phyloP scores from a whole-genome alignment of 345 rosid genomes.

The Linum trigynum region DNA sequence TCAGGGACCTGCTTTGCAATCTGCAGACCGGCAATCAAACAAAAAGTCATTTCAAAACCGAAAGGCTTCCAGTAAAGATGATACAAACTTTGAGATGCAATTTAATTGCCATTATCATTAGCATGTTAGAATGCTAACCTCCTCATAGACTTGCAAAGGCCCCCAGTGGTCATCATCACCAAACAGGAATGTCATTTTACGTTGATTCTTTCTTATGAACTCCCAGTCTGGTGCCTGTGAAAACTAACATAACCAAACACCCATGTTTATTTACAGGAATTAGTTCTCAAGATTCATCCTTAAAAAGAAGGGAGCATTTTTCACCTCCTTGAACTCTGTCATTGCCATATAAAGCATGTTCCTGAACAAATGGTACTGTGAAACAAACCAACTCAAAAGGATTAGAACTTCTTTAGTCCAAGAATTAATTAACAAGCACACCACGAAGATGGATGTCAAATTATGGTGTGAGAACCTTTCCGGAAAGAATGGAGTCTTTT shows the following conservation, averaged over 20 bases:
- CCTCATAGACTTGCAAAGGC: constrained; percentile 58
- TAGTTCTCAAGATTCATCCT: neutral
- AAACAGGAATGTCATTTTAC: constrained; percentile 56
- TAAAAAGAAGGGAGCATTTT: neutral
- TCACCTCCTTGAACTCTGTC: constrained; percentile 71
- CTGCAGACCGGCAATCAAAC: constrained; percentile 20
- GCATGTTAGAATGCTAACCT: constrained; percentile 30
- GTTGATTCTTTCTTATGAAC: constrained; percentile 47
- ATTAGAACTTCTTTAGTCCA: neutral
- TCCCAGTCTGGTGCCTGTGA: constrained; percentile 63
- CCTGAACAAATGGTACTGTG: constrained; percentile 66
- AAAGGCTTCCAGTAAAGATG: no score
- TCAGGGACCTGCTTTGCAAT: constrained; percentile 49
- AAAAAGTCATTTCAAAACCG: neutral
- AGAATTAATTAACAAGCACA: neutral
- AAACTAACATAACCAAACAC: constrained; percentile 36
- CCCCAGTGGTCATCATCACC: constrained; percentile 87
- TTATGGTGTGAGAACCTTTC: neutral
- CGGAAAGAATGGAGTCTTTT: neutral
- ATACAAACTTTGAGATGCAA: no score
- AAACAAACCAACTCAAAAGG: constrained; percentile 7
- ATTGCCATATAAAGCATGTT: constrained; percentile 66
- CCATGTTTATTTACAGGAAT: constrained; percentile 1
- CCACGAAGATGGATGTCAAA: no score
- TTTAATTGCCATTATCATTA: no score